Conservation (phyloP, 768 basidiomycete species). For the Tephrocybe sp. region DNA sequence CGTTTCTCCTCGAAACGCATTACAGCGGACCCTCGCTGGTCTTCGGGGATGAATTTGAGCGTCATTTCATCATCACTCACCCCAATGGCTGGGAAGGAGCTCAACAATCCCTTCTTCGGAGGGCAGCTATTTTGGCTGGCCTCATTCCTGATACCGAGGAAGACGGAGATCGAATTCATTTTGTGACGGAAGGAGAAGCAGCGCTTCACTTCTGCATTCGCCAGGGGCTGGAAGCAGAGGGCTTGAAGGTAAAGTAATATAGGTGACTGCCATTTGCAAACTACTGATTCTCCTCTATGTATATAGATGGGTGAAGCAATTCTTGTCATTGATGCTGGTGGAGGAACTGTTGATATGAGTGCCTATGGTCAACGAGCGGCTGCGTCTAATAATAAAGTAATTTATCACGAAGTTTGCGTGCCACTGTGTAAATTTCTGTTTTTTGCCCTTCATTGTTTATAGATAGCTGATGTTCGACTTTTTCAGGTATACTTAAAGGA, state of each 20-base stretch:
- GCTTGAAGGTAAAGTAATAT: constrained; percentile 24
- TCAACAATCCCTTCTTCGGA: constrained; percentile 53
- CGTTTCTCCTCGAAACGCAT: constrained; percentile 45
- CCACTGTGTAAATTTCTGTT: constrained; percentile 34
- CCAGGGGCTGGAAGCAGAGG: constrained; percentile 35
- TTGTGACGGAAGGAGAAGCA: constrained; percentile 65
- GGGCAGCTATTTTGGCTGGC: constrained; percentile 46
- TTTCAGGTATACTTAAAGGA: constrained; percentile 38
- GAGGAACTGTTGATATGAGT: constrained; percentile 60
- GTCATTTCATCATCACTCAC: constrained; percentile 48
- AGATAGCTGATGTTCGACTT: too few species aligned
- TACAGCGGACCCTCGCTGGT: too few species aligned
- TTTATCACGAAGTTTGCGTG: constrained; percentile 47
- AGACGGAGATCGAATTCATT: constrained; percentile 43
- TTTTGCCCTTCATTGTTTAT: too few species aligned
- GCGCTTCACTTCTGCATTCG: constrained; percentile 53
- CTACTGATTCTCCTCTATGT: not conserved
- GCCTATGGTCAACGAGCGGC: constrained; percentile 37
- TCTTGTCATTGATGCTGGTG: constrained; percentile 57
- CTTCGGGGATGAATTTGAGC: too few species aligned
- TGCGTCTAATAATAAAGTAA: constrained; percentile 12
- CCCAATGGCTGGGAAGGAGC: constrained; percentile 63
- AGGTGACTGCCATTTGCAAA: not conserved
- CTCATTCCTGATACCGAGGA: constrained; percentile 39
- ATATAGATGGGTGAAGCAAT: constrained; percentile 42